These are phyloP conservation scores for Zarea fungicola DNA, from an alignment of 2,329 filamentous ascomycete genomes.

Conservation along the genomic window DNA sequence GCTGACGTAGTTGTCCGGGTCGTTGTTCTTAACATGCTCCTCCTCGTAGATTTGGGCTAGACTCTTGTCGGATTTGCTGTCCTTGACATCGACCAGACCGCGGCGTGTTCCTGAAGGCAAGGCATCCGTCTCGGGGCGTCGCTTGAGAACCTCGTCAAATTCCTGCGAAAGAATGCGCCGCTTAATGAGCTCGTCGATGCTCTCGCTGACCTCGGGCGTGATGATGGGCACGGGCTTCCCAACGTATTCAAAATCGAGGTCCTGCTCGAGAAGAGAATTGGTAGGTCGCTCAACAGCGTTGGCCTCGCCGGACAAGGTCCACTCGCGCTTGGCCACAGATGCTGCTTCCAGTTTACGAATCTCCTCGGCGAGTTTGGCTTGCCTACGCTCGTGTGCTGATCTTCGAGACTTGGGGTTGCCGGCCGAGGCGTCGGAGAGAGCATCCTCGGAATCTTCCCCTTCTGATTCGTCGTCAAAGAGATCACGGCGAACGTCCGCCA, in stretches of 20 bases:
- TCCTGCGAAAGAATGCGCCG: slow-evolving; percentile 82
- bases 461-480: slow-evolving; percentile 78
- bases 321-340: slow-evolving; percentile 84
- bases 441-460: slow-evolving; percentile 56
- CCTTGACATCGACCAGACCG: slow-evolving; percentile 75
- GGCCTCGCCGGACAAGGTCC: slow-evolving; percentile 87
- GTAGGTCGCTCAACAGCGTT: slow-evolving; percentile 73
- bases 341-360: slow-evolving; percentile 87
- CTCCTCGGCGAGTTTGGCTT: slow-evolving; percentile 80
- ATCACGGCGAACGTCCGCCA: slow-evolving; percentile 81
- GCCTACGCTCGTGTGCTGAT: slow-evolving; percentile 81
- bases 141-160: slow-evolving; percentile 84
- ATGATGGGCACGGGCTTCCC: slow-evolving; percentile 94
- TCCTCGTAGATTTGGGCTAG: slow-evolving; percentile 93
- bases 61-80: slow-evolving; percentile 79
- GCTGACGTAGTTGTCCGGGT: slow-evolving; percentile 75
- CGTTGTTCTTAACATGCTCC: slow-evolving; percentile 72
- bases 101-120: slow-evolving; percentile 57
- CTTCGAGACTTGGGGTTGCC: slow-evolving; percentile 66
- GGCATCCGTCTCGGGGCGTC: slow-evolving; percentile 69
- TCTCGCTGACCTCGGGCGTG: slow-evolving; percentile 83
- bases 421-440: slow-evolving; percentile 50
- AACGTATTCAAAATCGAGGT: slow-evolving; percentile 90
- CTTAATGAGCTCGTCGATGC: slow-evolving; percentile 92
- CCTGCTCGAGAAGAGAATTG: slow-evolving; percentile 90